These are phyloP conservation scores for Trichoderma citrinoviride DNA, from an alignment of 2,329 filamentous ascomycete species.

Conservation along the genomic window DNA sequence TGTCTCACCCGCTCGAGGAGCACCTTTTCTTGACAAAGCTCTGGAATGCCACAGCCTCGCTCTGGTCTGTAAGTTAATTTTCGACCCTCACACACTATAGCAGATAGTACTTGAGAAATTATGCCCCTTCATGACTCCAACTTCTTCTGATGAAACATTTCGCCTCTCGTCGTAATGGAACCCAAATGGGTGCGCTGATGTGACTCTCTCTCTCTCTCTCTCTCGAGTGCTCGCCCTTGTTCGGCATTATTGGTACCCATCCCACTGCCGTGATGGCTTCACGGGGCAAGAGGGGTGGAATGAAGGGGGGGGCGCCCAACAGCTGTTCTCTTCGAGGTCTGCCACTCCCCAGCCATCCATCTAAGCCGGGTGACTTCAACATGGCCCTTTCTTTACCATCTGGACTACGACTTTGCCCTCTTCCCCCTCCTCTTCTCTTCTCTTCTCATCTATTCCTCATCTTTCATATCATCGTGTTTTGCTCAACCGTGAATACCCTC, in stretches of 20 bases:
- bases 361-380: conserved; percentile 27
- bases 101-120: no score
- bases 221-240: no score
- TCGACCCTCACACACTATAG: not conserved
- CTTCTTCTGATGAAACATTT: conserved; percentile 34
- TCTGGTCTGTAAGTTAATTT: conserved; percentile 21
- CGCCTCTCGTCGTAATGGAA: conserved; percentile 35
- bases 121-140: not conserved
- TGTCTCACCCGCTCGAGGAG: conserved; percentile 25
- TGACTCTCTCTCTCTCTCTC: no score
- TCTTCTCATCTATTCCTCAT: conserved; percentile 6
- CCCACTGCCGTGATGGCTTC: conserved; percentile 25
- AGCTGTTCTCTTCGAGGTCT: not conserved
- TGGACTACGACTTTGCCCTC: conserved; percentile 18
- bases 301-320: conserved; percentile 39
- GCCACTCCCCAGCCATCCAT: conserved; percentile 33
- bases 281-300: conserved; percentile 34
- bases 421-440: not conserved
- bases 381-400: conserved; percentile 21
- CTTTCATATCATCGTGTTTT: not conserved
- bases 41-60: conserved; percentile 30
- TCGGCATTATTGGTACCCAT: conserved; percentile 21
- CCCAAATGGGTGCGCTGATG: not conserved
- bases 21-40: conserved; percentile 20
- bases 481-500: not conserved